A percentile compares a stretch with the other conserved stretches of the same genome.
Evolutionary conservation across 371 early-diverging fungal species (phyloP).

Genomic region (Rhizomucor miehei): DNA sequence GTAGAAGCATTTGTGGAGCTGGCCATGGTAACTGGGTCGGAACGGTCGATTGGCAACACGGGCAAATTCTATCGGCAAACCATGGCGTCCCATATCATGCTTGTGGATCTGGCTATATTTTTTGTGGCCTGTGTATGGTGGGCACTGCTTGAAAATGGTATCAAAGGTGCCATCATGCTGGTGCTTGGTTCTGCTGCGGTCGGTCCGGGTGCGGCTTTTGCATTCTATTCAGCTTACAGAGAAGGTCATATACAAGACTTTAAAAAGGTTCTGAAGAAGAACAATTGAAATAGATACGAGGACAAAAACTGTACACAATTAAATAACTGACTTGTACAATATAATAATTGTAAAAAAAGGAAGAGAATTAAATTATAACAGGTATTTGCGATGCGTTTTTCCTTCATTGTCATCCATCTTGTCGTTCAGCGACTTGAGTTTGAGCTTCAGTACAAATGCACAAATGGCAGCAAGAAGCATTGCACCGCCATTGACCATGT

Average conservation of each 20-base stretch:
- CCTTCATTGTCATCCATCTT: constrained; percentile 23
- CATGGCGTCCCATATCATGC: constrained; percentile 8
- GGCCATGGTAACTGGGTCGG: not conserved
- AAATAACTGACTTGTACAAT: not conserved
- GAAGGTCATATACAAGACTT: constrained; percentile 12
- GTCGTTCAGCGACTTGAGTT: constrained; percentile 25
- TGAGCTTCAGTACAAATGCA: constrained; percentile 28
- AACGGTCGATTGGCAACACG: constrained; percentile 3
- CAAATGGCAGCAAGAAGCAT: constrained; percentile 43
- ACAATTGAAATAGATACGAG: too few species aligned
- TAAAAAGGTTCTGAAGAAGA: not conserved
- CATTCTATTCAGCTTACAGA: constrained; percentile 12
- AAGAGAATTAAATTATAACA: constrained; percentile 1
- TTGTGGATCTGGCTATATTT: constrained; percentile 2
- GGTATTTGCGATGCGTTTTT: constrained; percentile 11
- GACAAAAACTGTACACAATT: not conserved
- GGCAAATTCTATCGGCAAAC: not conserved
- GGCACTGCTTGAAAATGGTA: constrained; percentile 9
- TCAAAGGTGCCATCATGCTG: constrained; percentile 2
- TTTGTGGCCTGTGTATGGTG: constrained; percentile 2
- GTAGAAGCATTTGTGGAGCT: constrained; percentile 9
- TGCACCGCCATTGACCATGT: constrained; percentile 46
- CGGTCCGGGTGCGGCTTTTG: constrained; percentile 14
- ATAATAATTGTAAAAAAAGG: not conserved
- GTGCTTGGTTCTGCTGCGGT: constrained; percentile 3